Conservation (phyloP, 2,329 filamentous ascomycete species). For the Aureobasidium sp. region DNA sequence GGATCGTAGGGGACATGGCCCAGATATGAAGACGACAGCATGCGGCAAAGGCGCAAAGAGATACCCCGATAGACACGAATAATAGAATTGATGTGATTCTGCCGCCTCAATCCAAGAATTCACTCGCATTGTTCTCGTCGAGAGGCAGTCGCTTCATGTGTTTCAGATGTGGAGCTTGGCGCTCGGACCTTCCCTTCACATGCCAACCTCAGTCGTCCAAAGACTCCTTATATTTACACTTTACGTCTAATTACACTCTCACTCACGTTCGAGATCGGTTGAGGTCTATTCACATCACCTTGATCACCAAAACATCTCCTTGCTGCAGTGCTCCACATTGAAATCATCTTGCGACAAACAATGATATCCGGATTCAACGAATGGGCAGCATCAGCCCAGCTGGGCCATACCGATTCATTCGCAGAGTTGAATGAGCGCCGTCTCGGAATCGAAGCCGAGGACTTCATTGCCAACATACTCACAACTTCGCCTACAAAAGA, state of each 20-base stretch:
- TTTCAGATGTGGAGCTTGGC: constrained; percentile 3
- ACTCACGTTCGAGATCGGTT: neutral
- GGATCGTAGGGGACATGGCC: neutral
- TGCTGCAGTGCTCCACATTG: neutral
- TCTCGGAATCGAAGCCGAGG: constrained; percentile 81
- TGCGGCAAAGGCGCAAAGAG: neutral
- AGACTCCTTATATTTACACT: neutral
- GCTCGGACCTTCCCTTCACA: constrained; percentile 11
- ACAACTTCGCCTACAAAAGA: constrained; percentile 66
- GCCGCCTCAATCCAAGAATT: neutral
- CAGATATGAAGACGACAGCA: neutral
- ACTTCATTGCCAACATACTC: constrained; percentile 77
- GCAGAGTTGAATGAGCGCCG: constrained; percentile 66
- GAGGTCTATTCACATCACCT: neutral
- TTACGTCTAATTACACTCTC: neutral
- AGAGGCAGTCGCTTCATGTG: neutral
- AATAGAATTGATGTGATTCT: neutral
- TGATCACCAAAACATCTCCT: neutral
- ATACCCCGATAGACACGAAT: constrained; percentile 10
- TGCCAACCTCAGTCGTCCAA: constrained; percentile 5
- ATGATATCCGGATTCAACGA: constrained; percentile 48
- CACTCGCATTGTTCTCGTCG: neutral
- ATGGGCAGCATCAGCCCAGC: constrained; percentile 44
- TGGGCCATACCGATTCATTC: constrained; percentile 54
- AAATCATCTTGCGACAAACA: constrained; percentile 15